Evolutionary conservation across 331 rosid genomes (phyloP), one percentile per base, ranked within the genome.

Genomic region (Telfairia occidentalis): DNA sequence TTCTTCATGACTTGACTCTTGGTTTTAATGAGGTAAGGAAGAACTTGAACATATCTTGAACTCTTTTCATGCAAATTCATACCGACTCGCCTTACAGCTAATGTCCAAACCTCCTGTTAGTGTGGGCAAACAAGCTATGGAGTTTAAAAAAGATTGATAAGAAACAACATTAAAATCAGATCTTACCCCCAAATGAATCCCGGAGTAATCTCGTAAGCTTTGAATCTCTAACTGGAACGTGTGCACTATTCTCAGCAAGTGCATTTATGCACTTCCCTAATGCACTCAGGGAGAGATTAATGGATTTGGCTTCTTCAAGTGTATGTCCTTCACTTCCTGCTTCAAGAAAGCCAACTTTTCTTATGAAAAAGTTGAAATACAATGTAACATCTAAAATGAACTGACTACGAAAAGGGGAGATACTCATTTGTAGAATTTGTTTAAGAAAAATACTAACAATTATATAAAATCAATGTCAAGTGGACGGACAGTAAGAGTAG

Each of bases 261-360:
- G 99, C 88, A 78, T 95, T 95, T 63, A 95, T 95, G 80, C 97
- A 95, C 83, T 95, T 95, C 55, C 99, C 99, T 78, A 95, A 75
- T 49, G 99, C 97, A 81, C 97, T 95, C 79, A 95, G 86, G 69
- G 99, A 95, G 79, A 95, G 88, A 81, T 95, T 95, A 82, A 92
- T 95, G 48, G 97, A 92, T 84, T 95, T 95, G 61, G 99, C 97
- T 84, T 95, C 99, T 84, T 95, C 99, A 78, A 95, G 84, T 63
- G 96, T 87, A 84, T 92, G 97, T 66, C 97, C 99, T 88, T 95
- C 99, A 81, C 97, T 95, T 82, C 99, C 99, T 95, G 83, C 48
- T 81, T 81, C 79, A 86, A 5, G 34, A 86, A 35, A 65, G 49
- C 49, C 18, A 65, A 21, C 30, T 64, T 35, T 37, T 64, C 48